phyloP scores from a whole-genome alignment of 352 stramenopile genomes.

The Poterioochromonas sp. region DNA sequence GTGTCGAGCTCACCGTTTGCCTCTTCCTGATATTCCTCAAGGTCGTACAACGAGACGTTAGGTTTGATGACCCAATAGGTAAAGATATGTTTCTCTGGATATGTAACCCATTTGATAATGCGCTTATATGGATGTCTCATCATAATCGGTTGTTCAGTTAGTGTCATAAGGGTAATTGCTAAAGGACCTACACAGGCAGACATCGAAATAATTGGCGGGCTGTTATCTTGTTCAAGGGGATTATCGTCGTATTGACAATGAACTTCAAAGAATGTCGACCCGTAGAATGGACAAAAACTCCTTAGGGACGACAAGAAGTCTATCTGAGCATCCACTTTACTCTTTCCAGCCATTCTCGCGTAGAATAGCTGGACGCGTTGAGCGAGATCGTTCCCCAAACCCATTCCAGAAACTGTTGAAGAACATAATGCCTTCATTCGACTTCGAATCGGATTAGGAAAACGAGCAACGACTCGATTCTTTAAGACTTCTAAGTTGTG shows the following conservation, averaged over 20 bases:
- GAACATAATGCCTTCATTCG: neutral
- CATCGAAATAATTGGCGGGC: neutral
- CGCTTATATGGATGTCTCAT: constrained; percentile 8
- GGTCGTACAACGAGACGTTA: neutral
- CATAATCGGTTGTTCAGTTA: neutral
- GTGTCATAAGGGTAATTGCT: neutral
- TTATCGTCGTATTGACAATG: constrained; percentile 27
- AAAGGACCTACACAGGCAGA: neutral
- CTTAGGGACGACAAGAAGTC: neutral
- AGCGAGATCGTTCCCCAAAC: neutral
- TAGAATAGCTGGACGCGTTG: neutral
- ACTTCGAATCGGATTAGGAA: neutral
- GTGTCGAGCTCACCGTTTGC: neutral
- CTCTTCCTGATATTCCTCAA: neutral
- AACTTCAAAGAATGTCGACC: neutral
- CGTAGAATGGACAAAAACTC: constrained; percentile 21
- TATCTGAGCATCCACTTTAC: constrained; percentile 17
- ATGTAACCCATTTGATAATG: constrained; percentile 11
- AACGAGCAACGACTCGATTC: neutral
- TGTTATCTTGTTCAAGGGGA: neutral
- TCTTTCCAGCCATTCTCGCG: constrained; percentile 5
- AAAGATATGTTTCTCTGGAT: constrained; percentile 16
- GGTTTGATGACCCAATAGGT: constrained; percentile 21
- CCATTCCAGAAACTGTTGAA: neutral
- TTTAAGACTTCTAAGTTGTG: constrained; percentile 2